phyloP scores from a whole-genome alignment of 1,284 basidiomycete species.

The Sparassis latifolia region DNA sequence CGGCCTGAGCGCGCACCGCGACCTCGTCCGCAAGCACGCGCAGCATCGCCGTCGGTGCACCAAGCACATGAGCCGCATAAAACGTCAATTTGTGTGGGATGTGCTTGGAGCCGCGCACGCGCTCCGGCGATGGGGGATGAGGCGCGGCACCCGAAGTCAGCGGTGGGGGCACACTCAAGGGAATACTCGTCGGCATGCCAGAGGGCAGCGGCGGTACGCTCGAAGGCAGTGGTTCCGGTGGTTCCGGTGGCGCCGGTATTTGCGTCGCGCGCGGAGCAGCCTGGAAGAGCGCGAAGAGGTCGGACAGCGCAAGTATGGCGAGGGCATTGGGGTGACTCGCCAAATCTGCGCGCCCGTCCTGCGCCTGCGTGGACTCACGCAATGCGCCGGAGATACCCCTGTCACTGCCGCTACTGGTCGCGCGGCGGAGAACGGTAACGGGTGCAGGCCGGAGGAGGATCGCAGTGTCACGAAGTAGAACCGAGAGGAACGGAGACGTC shows the following conservation, averaged over 20 bases:
- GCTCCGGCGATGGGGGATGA: no score
- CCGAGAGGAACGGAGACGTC: conserved; percentile 37
- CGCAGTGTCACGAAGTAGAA: conserved; percentile 49
- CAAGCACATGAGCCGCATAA: conserved; percentile 47
- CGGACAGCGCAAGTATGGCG: conserved; percentile 46
- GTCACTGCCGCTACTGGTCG: no score
- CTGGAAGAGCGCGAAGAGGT: conserved; percentile 35
- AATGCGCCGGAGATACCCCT: conserved; percentile 10
- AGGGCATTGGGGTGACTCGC: conserved; percentile 33
- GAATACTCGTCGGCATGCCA: no score
- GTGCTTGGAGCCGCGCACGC: conserved; percentile 20
- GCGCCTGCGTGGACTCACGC: conserved; percentile 14
- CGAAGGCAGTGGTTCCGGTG: no score
- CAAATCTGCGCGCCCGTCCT: conserved; percentile 3
- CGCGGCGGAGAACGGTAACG: conserved; percentile 27
- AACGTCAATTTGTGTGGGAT: conserved; percentile 50
- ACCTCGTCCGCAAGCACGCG: neutral
- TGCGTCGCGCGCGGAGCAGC: conserved; percentile 30
- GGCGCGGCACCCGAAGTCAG: no score
- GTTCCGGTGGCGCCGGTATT: conserved; percentile 24
- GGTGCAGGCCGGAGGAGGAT: conserved; percentile 41
- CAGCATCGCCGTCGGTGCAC: conserved; percentile 28
- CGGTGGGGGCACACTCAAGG: no score
- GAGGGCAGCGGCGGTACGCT: no score
- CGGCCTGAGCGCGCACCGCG: neutral